Evolutionary conservation across 2,329 filamentous ascomycete species (phyloP).

Genomic region (Paecilomyces sp.): DNA sequence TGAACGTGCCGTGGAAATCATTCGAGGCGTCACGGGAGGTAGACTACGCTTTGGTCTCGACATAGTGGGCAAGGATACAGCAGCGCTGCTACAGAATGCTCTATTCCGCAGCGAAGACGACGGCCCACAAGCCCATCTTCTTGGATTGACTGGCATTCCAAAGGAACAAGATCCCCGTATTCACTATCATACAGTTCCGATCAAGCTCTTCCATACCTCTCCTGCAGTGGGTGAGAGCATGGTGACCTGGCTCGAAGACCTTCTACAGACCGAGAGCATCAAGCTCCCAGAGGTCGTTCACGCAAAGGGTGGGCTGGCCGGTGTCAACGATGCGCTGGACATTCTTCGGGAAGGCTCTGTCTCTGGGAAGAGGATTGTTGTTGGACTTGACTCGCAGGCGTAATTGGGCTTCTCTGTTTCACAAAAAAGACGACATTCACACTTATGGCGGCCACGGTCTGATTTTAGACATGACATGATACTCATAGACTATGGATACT

Average conservation of each 20-base stretch:
- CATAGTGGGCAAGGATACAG: constrained; percentile 59
- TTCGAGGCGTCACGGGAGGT: constrained; percentile 51
- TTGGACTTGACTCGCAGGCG: constrained; percentile 25
- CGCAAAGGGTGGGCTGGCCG: constrained; percentile 55
- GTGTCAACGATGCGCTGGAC: constrained; percentile 62
- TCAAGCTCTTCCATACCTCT: constrained; percentile 68
- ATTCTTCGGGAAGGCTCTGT: constrained; percentile 59
- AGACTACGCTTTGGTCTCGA: constrained; percentile 62
- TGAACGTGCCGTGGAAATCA: constrained; percentile 57
- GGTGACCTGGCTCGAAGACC: constrained; percentile 59
- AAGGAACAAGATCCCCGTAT: constrained; percentile 46
- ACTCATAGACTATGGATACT: not conserved
- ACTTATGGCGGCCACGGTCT: not conserved
- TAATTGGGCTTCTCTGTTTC: not conserved
- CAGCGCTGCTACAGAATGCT: constrained; percentile 50
- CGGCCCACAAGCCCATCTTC: constrained; percentile 46
- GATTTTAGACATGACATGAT: not conserved
- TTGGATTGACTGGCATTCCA: constrained; percentile 62
- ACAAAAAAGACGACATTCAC: not conserved
- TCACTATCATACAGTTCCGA: constrained; percentile 59
- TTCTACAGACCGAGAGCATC: constrained; percentile 51
- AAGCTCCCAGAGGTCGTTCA: constrained; percentile 59
- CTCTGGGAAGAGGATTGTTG: constrained; percentile 63
- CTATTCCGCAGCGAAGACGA: constrained; percentile 24
- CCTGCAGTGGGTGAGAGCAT: constrained; percentile 56